phyloP scores from a whole-genome alignment of 495 filamentous ascomycete species.

The Penicillium canariense region DNA sequence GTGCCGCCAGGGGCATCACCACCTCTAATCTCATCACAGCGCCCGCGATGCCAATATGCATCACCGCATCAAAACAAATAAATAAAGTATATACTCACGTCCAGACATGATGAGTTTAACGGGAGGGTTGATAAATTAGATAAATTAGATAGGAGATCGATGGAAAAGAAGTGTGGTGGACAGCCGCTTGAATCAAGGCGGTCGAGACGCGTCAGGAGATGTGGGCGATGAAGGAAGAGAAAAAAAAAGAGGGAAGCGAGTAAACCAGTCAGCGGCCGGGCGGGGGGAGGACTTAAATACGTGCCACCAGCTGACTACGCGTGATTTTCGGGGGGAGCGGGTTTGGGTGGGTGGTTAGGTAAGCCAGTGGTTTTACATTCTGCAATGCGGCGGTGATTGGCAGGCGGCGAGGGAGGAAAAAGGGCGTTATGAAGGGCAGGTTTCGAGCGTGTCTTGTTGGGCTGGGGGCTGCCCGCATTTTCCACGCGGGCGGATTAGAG shows the following conservation, averaged over 20 bases:
- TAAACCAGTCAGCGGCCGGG: conserved; percentile 13
- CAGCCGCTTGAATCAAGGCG: background rate
- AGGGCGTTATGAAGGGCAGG: conserved; percentile 45
- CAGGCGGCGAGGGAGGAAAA: conserved; percentile 34
- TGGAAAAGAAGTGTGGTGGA: conserved; percentile 24
- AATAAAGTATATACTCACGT: conserved; percentile 65
- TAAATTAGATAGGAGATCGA: conserved; percentile 22
- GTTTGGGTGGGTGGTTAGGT: conserved; percentile 20
- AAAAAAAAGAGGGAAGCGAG: conserved; percentile 8
- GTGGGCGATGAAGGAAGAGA: conserved; percentile 19
- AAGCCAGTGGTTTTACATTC: conserved; percentile 28
- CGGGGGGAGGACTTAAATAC: conserved; percentile 29
- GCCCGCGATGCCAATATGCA: conserved; percentile 10
- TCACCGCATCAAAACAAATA: conserved; percentile 6
- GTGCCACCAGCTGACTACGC: conserved; percentile 19
- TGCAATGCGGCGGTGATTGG: conserved; percentile 43
- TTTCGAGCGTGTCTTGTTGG: conserved; percentile 36
- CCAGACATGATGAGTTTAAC: conserved; percentile 76
- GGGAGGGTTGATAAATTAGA: conserved; percentile 16
- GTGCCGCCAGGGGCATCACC: conserved; percentile 20
- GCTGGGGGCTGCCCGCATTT: conserved; percentile 25
- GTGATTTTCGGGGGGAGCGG: conserved; percentile 21
- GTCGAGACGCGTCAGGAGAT: conserved; percentile 28
- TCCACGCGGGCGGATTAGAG: conserved; percentile 6
- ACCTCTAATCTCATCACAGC: conserved; percentile 12